A percentile compares a stretch with the other conserved stretches of the same genome.
These are phyloP conservation scores for Didymella pomorum DNA, from an alignment of 2,329 filamentous ascomycete species.

Conservation along the genomic window DNA sequence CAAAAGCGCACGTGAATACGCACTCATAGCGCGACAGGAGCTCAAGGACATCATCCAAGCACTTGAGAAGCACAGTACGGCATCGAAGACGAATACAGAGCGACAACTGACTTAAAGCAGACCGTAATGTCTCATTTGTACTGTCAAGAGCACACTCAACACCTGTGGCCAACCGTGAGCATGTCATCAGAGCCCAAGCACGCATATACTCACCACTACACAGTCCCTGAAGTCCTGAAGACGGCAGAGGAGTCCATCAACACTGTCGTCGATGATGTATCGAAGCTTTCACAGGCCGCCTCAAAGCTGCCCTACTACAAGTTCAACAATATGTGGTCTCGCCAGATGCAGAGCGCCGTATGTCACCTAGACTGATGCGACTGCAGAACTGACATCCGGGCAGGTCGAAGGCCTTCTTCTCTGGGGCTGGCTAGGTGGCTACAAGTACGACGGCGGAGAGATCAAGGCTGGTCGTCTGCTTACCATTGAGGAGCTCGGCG, in stretches of 20 bases:
- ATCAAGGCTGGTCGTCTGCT: conserved; percentile 71
- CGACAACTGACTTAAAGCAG: conserved; percentile 49
- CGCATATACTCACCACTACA: conserved; percentile 20
- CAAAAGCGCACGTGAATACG: conserved; percentile 36
- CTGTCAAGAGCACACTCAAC: conserved; percentile 92
- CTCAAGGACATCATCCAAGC: conserved; percentile 81
- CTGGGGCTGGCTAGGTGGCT: conserved; percentile 81
- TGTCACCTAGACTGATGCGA: conserved; percentile 34
- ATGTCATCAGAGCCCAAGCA: background rate
- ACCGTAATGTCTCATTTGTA: conserved; percentile 79
- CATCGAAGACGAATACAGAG: background rate
- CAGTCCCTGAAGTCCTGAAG: conserved; percentile 73
- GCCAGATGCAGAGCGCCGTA: conserved; percentile 81
- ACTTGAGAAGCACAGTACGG: conserved; percentile 76
- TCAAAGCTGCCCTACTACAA: conserved; percentile 97
- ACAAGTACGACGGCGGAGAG: conserved; percentile 61
- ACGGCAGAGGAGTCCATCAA: conserved; percentile 75
- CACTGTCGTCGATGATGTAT: conserved; percentile 74
- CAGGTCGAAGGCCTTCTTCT: conserved; percentile 67
- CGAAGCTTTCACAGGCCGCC: conserved; percentile 74
- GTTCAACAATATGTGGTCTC: conserved; percentile 89
- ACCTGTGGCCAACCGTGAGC: conserved; percentile 68
- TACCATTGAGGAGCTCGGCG: conserved; percentile 87
- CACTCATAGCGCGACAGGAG: conserved; percentile 59
- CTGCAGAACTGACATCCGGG: conserved; percentile 14